These are phyloP conservation scores for Colletotrichum falcatum DNA, from an alignment of 2,329 filamentous ascomycete genomes.

Conservation along the genomic window DNA sequence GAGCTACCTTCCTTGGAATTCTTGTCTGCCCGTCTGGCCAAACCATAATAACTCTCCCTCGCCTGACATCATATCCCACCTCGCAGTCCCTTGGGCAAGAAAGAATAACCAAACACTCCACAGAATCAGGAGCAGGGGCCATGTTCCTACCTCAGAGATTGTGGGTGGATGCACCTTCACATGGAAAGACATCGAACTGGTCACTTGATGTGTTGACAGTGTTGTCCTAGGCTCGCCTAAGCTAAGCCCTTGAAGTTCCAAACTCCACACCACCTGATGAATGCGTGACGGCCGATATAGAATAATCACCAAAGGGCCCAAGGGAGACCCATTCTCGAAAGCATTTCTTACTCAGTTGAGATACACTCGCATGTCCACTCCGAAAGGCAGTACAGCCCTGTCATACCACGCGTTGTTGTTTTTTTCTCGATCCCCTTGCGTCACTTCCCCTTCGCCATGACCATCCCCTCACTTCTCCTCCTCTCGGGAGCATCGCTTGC, in stretches of 20 bases:
- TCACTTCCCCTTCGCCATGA: background rate
- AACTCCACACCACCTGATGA: background rate
- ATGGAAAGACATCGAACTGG: background rate
- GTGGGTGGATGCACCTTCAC: constrained; percentile 26
- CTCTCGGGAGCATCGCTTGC: background rate
- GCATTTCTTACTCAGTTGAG: background rate
- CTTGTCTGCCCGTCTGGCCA: background rate
- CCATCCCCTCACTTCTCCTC: background rate
- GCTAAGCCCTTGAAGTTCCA: background rate
- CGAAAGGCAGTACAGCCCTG: background rate
- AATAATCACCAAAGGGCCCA: background rate
- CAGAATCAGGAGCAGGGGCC: constrained; percentile 21
- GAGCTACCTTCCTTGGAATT: constrained; percentile 7
- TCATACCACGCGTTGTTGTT: background rate
- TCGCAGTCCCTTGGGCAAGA: background rate
- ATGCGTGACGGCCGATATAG: background rate
- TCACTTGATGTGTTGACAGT: background rate
- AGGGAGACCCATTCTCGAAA: background rate
- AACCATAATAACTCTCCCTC: background rate
- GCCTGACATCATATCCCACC: constrained; percentile 12
- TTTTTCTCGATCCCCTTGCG: background rate
- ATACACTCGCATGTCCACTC: background rate
- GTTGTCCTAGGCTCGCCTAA: background rate
- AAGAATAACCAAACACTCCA: background rate
- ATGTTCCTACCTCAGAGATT: constrained; percentile 36